These are phyloP conservation scores for Dictyostelium firmibasis DNA, from an alignment of 78 protist species.

Conservation along the genomic window DNA sequence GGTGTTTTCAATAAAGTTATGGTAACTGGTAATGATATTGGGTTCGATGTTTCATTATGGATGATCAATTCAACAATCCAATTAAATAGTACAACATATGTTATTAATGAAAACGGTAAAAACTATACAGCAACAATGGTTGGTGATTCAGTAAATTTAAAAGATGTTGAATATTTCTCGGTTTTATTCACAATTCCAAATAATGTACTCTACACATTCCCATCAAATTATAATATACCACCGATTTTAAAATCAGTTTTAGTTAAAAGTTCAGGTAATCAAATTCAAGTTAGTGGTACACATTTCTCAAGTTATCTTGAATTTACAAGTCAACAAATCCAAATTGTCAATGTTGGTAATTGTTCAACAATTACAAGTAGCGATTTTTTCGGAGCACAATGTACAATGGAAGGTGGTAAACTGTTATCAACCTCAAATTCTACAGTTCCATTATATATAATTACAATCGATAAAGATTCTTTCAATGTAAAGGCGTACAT, in stretches of 20 bases:
- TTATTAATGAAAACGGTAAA: neutral
- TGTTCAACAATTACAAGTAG: neutral
- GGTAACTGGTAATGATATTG: constrained; percentile 2
- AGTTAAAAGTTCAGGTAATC: neutral
- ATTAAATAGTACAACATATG: neutral
- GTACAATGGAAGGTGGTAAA: neutral
- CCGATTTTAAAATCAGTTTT: neutral
- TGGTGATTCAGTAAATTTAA: neutral
- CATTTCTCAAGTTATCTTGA: neutral
- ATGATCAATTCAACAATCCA: neutral
- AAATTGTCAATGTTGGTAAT: neutral
- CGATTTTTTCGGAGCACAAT: neutral
- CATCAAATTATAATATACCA: neutral
- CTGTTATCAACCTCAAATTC: neutral
- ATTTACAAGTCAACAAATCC: neutral
- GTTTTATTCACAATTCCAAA: neutral
- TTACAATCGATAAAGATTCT: neutral
- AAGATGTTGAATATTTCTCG: neutral
- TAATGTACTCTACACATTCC: neutral
- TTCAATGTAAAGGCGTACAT: neutral
- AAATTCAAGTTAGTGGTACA: neutral
- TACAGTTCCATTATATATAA: neutral
- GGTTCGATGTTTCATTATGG: neutral
- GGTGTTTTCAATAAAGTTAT: neutral
- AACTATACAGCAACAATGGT: neutral